Conservation (phyloP, 2,329 filamentous ascomycete genomes). For the Beauveria bassiana region DNA sequence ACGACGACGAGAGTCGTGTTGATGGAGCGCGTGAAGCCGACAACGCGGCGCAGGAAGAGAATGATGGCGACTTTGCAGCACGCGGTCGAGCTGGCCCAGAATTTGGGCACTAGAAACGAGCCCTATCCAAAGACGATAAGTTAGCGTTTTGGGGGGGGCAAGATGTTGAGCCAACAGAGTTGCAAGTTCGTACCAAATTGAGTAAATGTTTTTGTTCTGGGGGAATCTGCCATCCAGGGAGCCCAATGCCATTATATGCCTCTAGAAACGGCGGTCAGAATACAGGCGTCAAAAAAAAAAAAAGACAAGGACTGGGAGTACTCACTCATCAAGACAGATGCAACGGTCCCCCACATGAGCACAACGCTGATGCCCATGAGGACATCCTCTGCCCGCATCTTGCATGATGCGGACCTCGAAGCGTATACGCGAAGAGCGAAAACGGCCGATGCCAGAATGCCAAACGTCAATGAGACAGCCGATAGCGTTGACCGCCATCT, state of each 20-base stretch:
- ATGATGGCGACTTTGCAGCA: slow-evolving; percentile 11
- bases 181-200: background rate
- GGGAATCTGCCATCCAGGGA: background rate
- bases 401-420: background rate
- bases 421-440: slow-evolving; percentile 6
- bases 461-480: slow-evolving; percentile 8
- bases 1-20: background rate
- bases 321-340: slow-evolving; percentile 5
- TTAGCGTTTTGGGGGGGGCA: background rate
- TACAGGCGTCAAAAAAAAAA: background rate
- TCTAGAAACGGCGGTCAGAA: background rate
- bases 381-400: slow-evolving; percentile 8
- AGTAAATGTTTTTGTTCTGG: background rate
- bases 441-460: background rate
- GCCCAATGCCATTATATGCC: slow-evolving; percentile 9
- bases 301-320: background rate
- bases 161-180: no score
- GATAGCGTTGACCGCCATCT: background rate
- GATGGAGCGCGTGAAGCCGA: slow-evolving; percentile 5
- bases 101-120: slow-evolving; percentile 8
- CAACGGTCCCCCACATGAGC: slow-evolving; percentile 11
- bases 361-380: slow-evolving; percentile 9
- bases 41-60: slow-evolving; percentile 6
- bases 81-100: slow-evolving; percentile 9
- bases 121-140: background rate